phyloP scores from a whole-genome alignment of 768 basidiomycete genomes.

The Boletales sp. region DNA sequence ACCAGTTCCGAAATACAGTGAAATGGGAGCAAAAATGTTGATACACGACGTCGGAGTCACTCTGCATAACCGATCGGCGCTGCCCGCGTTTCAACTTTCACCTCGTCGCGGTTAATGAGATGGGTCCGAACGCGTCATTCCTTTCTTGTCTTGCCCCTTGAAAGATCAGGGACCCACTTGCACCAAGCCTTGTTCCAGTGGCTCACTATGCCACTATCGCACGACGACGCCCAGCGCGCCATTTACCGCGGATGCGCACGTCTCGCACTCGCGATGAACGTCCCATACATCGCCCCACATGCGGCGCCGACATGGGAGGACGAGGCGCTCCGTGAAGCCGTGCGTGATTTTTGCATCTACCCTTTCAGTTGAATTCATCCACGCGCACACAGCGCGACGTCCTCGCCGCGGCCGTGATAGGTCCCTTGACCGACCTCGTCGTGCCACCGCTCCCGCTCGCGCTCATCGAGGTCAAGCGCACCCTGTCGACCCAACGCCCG shows the following conservation, averaged over 20 bases:
- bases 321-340: constrained; percentile 1
- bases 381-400: not conserved
- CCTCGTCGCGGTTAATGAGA: no score
- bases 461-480: constrained; percentile 3
- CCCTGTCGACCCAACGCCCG: not conserved
- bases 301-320: constrained; percentile 3
- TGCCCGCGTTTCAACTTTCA: no score
- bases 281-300: not conserved
- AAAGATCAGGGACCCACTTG: no score
- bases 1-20: no score
- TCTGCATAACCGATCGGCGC: no score
- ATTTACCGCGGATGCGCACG: constrained; percentile 5
- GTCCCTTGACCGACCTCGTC: not conserved
- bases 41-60: no score
- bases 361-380: not conserved
- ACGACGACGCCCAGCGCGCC: not conserved
- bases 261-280: not conserved
- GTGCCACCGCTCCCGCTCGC: constrained; percentile 4
- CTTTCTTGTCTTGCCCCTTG: no score
- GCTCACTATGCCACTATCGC: not conserved
- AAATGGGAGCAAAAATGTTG: no score
- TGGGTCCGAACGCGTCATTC: no score
- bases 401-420: not conserved
- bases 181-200: no score
- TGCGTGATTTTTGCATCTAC: not conserved